Percentiles rank a stretch among this genome's conserved stretches.
Conservation (phyloP, 192 early-diverging fungal genomes). For the Mortierella antarctica region DNA sequence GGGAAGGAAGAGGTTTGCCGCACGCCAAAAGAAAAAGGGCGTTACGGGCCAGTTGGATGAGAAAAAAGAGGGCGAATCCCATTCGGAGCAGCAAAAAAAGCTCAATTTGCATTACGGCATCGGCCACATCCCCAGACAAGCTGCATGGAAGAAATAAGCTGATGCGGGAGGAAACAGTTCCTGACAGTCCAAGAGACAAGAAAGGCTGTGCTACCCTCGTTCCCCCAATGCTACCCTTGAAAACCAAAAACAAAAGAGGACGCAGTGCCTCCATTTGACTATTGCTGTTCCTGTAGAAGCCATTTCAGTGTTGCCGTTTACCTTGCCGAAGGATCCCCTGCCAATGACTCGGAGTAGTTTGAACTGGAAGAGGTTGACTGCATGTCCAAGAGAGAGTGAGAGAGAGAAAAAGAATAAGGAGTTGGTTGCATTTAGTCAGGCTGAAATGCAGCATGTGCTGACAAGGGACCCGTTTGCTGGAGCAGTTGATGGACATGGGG, state of each 20-base stretch:
- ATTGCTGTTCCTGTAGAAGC: not conserved
- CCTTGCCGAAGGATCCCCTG: constrained; percentile 91
- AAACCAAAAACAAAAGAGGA: not conserved
- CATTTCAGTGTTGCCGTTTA: constrained; percentile 32
- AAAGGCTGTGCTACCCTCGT: too few relatives aligned
- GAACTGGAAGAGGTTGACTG: constrained; percentile 84
- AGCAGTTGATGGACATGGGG: not conserved
- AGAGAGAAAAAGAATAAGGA: not conserved
- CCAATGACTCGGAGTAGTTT: constrained; percentile 83
- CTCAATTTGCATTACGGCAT: too few relatives aligned
- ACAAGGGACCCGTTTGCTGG: not conserved
- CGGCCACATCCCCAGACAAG: too few relatives aligned
- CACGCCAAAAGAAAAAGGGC: too few relatives aligned
- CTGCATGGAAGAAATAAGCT: too few relatives aligned
- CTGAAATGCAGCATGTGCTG: not conserved
- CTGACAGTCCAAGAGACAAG: too few relatives aligned
- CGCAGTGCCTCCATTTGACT: not conserved
- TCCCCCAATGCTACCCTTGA: not conserved
- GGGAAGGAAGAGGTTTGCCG: too few relatives aligned
- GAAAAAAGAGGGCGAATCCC: too few relatives aligned
- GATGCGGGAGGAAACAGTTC: too few relatives aligned
- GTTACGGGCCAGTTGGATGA: too few relatives aligned
- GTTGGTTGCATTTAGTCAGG: not conserved
- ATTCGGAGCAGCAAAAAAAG: too few relatives aligned
- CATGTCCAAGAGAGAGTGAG: not conserved